Evolutionary conservation across 2,329 filamentous ascomycete genomes (phyloP).

Genomic region (Colletotrichum sp.): DNA sequence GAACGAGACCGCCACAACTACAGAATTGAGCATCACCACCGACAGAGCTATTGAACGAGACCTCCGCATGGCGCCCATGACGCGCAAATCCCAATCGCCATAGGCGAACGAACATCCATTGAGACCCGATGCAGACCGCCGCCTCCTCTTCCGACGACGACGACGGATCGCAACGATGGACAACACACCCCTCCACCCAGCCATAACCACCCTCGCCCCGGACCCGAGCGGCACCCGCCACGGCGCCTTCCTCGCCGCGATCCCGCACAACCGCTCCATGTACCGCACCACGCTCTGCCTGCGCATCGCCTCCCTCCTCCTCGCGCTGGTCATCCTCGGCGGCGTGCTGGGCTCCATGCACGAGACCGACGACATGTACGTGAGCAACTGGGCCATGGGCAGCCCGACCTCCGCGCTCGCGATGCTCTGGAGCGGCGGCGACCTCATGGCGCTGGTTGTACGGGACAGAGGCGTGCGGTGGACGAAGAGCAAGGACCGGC

Average conservation of each 20-base stretch:
- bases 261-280: conserved; percentile 20
- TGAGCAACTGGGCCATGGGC: background rate
- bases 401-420: background rate
- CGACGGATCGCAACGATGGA: conserved; percentile 8
- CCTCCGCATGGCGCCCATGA: background rate
- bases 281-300: conserved; percentile 10
- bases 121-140: background rate
- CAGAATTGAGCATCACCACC: background rate
- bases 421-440: conserved; percentile 2
- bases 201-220: background rate
- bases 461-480: conserved; percentile 4
- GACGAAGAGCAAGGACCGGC: background rate
- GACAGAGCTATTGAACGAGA: background rate
- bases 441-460: conserved; percentile 4
- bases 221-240: background rate
- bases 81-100: background rate
- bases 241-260: conserved; percentile 19
- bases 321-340: conserved; percentile 4
- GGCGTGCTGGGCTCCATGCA: background rate
- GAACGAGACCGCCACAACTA: background rate
- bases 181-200: conserved; percentile 18
- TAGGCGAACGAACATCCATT: background rate
- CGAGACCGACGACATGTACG: background rate
- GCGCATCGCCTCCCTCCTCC: conserved; percentile 8
- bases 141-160: background rate